phyloP scores from a whole-genome alignment of 495 filamentous ascomycete genomes.

The Penicillium ochrochloron region DNA sequence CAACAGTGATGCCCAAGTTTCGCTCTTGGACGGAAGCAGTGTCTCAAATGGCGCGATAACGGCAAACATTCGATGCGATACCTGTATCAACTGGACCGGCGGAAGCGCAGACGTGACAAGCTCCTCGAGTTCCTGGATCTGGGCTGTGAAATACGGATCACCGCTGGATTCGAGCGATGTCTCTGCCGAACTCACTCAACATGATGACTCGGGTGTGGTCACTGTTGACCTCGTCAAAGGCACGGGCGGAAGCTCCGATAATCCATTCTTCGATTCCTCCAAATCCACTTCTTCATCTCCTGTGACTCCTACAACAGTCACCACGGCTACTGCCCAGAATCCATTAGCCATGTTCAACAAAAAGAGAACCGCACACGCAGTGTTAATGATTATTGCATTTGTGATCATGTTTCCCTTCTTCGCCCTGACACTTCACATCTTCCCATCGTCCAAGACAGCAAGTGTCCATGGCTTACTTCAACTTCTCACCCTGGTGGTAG shows the following conservation, averaged over 20 bases:
- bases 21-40: constrained; percentile 67
- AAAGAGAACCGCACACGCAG: constrained; percentile 44
- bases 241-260: constrained; percentile 48
- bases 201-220: constrained; percentile 46
- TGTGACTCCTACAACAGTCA: background rate
- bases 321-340: background rate
- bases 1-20: constrained; percentile 54
- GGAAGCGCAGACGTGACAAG: constrained; percentile 49
- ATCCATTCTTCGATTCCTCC: constrained; percentile 57
- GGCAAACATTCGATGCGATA: constrained; percentile 65
- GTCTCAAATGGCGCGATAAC: constrained; percentile 56
- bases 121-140: constrained; percentile 65
- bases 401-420: constrained; percentile 55
- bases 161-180: constrained; percentile 57
- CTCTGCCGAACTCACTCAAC: constrained; percentile 58
- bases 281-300: background rate
- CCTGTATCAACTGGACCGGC: constrained; percentile 60
- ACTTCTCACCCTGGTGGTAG: constrained; percentile 56
- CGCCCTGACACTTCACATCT: constrained; percentile 48
- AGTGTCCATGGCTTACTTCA: constrained; percentile 63
- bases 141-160: constrained; percentile 61
- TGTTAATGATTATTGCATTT: constrained; percentile 46
- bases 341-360: constrained; percentile 3
- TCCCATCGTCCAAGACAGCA: constrained; percentile 38
- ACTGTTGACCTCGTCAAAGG: constrained; percentile 23